phyloP scores from a whole-genome alignment of 148 eudicot genomes.

The Suaeda aralocaspica region DNA sequence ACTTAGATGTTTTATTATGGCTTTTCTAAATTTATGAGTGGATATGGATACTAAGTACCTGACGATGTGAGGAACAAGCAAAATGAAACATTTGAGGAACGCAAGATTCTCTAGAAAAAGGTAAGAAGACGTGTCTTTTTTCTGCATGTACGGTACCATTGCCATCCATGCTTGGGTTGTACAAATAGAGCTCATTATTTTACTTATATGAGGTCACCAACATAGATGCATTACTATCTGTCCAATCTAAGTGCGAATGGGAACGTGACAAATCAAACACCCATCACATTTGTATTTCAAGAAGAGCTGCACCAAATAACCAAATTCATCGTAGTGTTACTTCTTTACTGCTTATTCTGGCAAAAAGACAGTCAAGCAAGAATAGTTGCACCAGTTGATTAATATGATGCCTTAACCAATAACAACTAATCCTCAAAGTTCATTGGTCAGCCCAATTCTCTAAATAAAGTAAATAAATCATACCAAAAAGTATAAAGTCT shows the following conservation, averaged over 20 bases:
- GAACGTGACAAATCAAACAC: background rate
- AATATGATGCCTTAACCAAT: background rate
- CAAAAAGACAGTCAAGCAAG: background rate
- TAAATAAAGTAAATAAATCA: background rate
- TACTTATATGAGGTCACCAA: too few relatives aligned
- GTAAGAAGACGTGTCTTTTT: background rate
- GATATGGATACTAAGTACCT: background rate
- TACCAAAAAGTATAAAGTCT: background rate
- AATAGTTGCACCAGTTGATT: background rate
- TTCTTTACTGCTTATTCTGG: background rate
- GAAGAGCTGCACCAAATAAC: background rate
- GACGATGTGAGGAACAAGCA: background rate
- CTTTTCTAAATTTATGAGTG: background rate
- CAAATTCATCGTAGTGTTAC: background rate
- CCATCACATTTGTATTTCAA: background rate
- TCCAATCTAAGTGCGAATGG: too few relatives aligned
- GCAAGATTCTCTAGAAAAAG: background rate
- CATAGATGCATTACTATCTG: too few relatives aligned
- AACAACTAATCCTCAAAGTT: background rate
- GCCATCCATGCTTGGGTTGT: too few relatives aligned
- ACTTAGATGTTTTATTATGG: background rate
- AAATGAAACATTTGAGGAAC: background rate
- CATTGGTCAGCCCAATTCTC: background rate
- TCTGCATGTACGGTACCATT: background rate
- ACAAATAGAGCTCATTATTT: too few relatives aligned